Base-by-base conservation (phyloP, 805 yeast genomes). In the Maudiozyma barnettii region DNA sequence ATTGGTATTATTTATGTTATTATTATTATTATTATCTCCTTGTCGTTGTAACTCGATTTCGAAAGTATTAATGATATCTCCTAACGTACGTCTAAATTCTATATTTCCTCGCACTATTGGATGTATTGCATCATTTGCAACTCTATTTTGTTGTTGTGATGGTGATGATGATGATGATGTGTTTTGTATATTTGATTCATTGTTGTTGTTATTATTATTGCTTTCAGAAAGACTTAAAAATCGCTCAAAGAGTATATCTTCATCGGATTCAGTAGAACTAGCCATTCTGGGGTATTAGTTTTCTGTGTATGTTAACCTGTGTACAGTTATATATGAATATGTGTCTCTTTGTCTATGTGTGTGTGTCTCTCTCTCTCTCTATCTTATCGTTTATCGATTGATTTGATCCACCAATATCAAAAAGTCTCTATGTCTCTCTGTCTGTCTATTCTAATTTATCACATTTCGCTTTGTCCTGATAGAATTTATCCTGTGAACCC, bases 11-110 rank as follows among this genome's bases (percentile, higher is more conserved):
- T n/a, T n/a, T n/a, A n/a, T n/a, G n/a, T 41, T 33, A 18, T 23
- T 33, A 18, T 8, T 21, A 10, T 10, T n/a, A 35, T 20, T 35
- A 2, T n/a, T 16, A 6, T 44, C 19, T 8, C 23, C 16, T 19
- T 23, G 21, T 39, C 43, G 30, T 23, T 45, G 41, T 20, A 45
- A 36, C 36, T 45, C 48, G 16, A 36, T 8, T n/a, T 45, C 48
- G 19, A 45, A 41, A 9, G 44, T 29, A 35, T 36, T 16, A 9
- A 45, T 23, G 4, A 45, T 45, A 26, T 40, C 35, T 9, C 31
- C 36, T 5, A 45, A n/a, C 4, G 48, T 40, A n/a, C 16, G 16
- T 6, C 48, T 14, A 31, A 45, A 21, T 12, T 45, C 44, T 3
- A 19, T 33, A 42, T 42, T 33, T 16, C 39, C 36, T 10, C 37